These are phyloP conservation scores for Leishmania major DNA, from an alignment of 208 protist genomes.

Conservation along the genomic window DNA sequence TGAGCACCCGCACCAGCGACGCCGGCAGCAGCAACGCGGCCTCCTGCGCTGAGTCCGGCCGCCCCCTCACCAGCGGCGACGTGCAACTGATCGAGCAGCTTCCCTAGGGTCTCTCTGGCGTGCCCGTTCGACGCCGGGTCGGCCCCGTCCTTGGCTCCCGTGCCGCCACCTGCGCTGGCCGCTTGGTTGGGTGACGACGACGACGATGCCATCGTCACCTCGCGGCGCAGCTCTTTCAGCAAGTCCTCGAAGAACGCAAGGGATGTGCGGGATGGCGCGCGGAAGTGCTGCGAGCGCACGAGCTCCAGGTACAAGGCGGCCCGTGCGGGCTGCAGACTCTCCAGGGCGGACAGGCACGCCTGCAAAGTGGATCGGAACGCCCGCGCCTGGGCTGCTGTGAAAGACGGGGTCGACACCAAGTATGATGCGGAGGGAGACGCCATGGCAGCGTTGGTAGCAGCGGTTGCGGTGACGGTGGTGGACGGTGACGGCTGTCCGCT, in stretches of 20 bases:
- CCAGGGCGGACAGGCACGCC: constrained; percentile 56
- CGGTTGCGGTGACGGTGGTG: background rate
- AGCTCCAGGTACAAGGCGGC: constrained; percentile 58
- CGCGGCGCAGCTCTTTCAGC: constrained; percentile 39
- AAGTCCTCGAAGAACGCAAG: constrained; percentile 58
- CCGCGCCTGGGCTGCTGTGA: constrained; percentile 43
- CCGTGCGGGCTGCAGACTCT: constrained; percentile 50
- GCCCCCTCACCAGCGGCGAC: constrained; percentile 14
- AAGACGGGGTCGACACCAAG: background rate
- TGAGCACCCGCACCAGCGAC: constrained; percentile 4
- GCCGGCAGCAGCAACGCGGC: background rate
- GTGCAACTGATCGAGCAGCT: constrained; percentile 54
- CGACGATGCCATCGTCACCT: constrained; percentile 20
- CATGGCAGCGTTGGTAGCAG: background rate
- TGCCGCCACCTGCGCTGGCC: background rate
- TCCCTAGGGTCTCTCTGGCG: constrained; percentile 41
- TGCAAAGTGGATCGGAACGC: constrained; percentile 57
- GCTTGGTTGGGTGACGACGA: background rate
- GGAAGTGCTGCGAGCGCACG: constrained; percentile 45
- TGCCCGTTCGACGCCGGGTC: constrained; percentile 18
- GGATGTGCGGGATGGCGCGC: constrained; percentile 37
- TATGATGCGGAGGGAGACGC: background rate
- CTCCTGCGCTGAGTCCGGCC: background rate
- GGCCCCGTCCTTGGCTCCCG: background rate
- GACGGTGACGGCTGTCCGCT: constrained; percentile 1